Conservation (phyloP, 202 grass and related monocot species). For the Bolboschoenoplectus hybrid region DNA sequence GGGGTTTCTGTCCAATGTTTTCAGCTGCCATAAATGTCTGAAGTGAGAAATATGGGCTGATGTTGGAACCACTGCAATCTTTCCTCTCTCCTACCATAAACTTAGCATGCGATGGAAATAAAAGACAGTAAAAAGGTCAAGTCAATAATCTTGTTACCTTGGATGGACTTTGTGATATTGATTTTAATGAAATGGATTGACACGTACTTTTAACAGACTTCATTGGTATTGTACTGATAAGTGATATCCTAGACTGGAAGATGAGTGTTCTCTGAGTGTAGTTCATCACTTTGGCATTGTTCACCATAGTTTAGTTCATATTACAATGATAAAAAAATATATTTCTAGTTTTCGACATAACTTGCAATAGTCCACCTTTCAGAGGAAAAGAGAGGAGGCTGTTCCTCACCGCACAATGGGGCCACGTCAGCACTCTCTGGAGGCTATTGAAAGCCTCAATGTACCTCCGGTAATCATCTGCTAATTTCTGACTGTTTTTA, state of each 20-base stretch:
- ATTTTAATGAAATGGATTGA: background rate
- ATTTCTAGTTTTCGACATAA: conserved; percentile 8
- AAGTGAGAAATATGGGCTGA: background rate
- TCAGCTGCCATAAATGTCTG: background rate
- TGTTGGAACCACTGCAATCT: background rate
- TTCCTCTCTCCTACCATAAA: background rate
- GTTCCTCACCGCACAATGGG: conserved; percentile 80
- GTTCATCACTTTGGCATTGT: background rate
- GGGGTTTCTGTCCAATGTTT: background rate
- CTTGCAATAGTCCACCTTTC: conserved; percentile 40
- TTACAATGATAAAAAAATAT: background rate
- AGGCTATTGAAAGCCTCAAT: conserved; percentile 73
- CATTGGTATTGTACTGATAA: conserved; percentile 20
- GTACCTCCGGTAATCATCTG: conserved; percentile 57
- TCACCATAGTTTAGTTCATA: background rate
- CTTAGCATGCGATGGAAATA: conserved; percentile 4
- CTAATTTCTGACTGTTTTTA: conserved; percentile 25
- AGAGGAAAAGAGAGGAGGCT: conserved; percentile 63
- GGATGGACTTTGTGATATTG: conserved; percentile 8
- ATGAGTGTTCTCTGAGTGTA: background rate
- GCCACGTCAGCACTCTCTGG: conserved; percentile 66
- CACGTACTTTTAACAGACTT: background rate
- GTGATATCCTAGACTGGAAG: conserved; percentile 16
- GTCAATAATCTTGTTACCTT: background rate
- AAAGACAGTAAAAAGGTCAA: background rate